Base-by-base conservation (phyloP, 768 basidiomycete species). In the Gautieria morchelliformis region DNA sequence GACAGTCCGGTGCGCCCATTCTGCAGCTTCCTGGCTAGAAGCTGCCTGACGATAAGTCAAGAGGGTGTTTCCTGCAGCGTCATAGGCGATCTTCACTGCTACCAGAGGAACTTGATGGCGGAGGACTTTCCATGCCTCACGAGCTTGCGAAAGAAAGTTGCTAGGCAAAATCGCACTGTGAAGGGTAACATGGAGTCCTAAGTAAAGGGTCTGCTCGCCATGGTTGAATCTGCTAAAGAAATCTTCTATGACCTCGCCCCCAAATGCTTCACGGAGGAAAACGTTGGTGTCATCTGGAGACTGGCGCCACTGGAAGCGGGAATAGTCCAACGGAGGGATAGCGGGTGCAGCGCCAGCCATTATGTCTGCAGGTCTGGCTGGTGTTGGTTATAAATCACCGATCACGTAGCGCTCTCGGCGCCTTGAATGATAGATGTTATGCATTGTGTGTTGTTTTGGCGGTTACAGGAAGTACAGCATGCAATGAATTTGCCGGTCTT, bases 191-290 rank as follows among this genome's bases (percentile, higher is more conserved):
- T 63, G 22, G 6, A 62, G 47, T 10, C 52, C 65, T 22, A 67
- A 52, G 58, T 64, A 66, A 3, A 68, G 51, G 44, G 60, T 66
- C 52, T 64, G 63, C 30, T 64, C 55, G 47, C 67, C 67, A 22
- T 65, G 48, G 33, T 56, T 58, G 47, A 52, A 63, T 12, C 66
- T 56, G 55, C 63, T 62, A 7, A 32, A 57, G 6, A 62, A 24
- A 39, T 66, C 66, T 42, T 67, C 57, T 14, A 54, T 48, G 12
- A 60, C 46, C 56, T 68, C 67, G 17, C 60, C 60, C 10, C 66
- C 66, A 3, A 30, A 56, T 15, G 63, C 30, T 17, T 44, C 30
- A n/a, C 54, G 54, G 20, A 5, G 12, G 40, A 4, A 41, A n/a
- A 41, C 4, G n/a, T n/a, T 12, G 40, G 12, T 4, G 9, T 41